Percentiles rank a stretch among this genome's conserved stretches.
phyloP scores from a whole-genome alignment of 2,329 filamentous ascomycete species.

The Orbilia quercus region DNA sequence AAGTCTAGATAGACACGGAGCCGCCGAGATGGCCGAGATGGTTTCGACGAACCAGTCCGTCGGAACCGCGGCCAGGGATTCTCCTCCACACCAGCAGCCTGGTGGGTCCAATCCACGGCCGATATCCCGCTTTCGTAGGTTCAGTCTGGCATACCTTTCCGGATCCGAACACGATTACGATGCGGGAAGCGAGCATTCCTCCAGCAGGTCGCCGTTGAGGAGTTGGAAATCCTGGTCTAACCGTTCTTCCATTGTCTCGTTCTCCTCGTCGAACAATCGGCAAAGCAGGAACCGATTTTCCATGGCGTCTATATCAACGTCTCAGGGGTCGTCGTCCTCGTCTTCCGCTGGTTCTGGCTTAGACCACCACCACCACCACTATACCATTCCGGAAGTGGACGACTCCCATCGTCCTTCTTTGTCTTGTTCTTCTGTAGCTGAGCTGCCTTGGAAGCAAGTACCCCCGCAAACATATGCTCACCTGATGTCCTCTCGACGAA shows the following conservation, averaged over 20 bases:
- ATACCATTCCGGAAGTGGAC: constrained; percentile 25
- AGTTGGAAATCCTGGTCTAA: constrained; percentile 52
- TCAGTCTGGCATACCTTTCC: constrained; percentile 53
- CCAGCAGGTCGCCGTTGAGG: constrained; percentile 40
- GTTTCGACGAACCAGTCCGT: constrained; percentile 31
- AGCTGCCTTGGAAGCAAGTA: constrained; percentile 43
- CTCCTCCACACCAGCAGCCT: constrained; percentile 8
- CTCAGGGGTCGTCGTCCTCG: constrained; percentile 38
- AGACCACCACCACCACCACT: constrained; percentile 28
- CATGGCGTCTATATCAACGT: constrained; percentile 38
- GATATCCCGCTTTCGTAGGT: constrained; percentile 49
- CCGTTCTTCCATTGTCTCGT: constrained; percentile 44
- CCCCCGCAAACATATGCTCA: constrained; percentile 47
- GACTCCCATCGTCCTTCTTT: constrained; percentile 37
- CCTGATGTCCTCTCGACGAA: constrained; percentile 43
- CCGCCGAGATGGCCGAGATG: constrained; percentile 37
- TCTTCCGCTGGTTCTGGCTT: constrained; percentile 18
- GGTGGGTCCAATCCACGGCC: constrained; percentile 15
- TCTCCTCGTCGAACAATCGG: constrained; percentile 30
- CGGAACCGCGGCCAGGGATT: constrained; percentile 33
- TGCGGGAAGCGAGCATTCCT: constrained; percentile 46
- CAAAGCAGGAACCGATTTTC: constrained; percentile 32
- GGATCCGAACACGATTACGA: constrained; percentile 52
- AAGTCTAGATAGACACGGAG: constrained; percentile 35
- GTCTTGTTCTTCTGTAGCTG: constrained; percentile 36